Base-by-base conservation (phyloP, 371 early-diverging fungal species). In the Mucor mucedo region DNA sequence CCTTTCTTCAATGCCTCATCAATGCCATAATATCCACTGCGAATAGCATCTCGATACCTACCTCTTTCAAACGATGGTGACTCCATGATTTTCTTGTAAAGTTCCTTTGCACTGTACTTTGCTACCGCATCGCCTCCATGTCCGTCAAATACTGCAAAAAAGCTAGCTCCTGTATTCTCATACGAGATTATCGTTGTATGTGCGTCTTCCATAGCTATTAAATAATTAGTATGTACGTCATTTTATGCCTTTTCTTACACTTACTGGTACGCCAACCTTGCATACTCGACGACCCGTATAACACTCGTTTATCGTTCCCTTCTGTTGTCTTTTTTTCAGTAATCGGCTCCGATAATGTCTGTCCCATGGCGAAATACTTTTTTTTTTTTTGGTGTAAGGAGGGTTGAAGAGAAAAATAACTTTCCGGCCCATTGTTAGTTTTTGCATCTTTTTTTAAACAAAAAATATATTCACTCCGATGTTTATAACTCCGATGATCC, bases 221-320 rank as follows among this genome's bases (percentile, higher is more conserved):
- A 21, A 48, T 29, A 9, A 52, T 47, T 35, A 28, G 14, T 39
- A 16, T 42, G 29, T 32, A 6, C 16, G n/a, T 42, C n/a, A 42
- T 42, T 42, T 63, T 10, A 10, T 44, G 44, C 3, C n/a, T 21
- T 38, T 28, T 27, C 29, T 38, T 30, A 41, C 27, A 40, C 55
- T 62, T 91, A 96, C 95, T 91, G 67, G 95, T 87, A 73, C 98
- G 83, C 98, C 98, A 98, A 50, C 98, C 98, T 80, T 98, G 97
- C 98, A 98, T 98, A 52, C 86, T 84, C 27, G 93, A 92, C 32
- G 92, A 89, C 39, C 91, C 98, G 72, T 87, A 98, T 52, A 85
- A 77, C 65, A 92, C 83, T 47, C 93, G 87, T 49, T 90, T 84
- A 74, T 94, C 92, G 40, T 80, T 73, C 48, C 90, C 96, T 28